Base-by-base conservation (phyloP, 164 flowering plant genomes). In the Vitis cinerea region DNA sequence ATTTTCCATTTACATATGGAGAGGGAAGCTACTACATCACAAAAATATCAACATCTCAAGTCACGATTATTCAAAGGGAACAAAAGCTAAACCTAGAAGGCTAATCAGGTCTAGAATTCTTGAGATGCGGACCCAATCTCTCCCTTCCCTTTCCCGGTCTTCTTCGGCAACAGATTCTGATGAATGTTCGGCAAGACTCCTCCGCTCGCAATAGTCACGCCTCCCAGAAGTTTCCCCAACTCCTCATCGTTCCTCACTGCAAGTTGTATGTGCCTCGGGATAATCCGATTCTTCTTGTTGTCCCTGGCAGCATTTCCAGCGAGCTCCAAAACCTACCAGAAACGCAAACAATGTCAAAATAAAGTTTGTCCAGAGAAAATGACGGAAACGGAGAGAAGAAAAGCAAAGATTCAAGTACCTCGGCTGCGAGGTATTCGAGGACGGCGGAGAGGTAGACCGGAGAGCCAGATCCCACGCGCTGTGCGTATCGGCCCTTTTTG, bases 271-370 rank as follows among this genome's bases (percentile, higher is more conserved):
- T 88, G 93, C 82, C 93, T 83, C 7, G 93, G 93, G 10, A 84
- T 83, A 13, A 88, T 88, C 23, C 93, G 66, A 16, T 65, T 86
- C 87, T 88, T 88, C 83, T 86, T 88, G 83, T 86, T 85, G 57
- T 88, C 93, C 67, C 89, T 82, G 1, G 90, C 93, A 1, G 89
- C 92, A 59, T 86, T 88, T 11, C 90, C 93, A 47, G 93, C 90
- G 3, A 86, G 79, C 65, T 88, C 47, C 19, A 37, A 37, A 37
- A 37, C 44, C 44, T 37, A 37, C 44, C 7, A 37, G 7, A 37
- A 3, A 3, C 44, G 7, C 44, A 37, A 37, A 3, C 44, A 37
- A 4, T 6, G 7, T 37, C 6, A 37, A 37, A 37, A 37, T 4
- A 37, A 37, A 37, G 44, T 6, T 4, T 37, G 0, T 37, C 44